A percentile compares a stretch with the other conserved stretches of the same genome.
Evolutionary conservation across 306 rosid genomes (phyloP).

Genomic region (Inga leiocalycina): DNA sequence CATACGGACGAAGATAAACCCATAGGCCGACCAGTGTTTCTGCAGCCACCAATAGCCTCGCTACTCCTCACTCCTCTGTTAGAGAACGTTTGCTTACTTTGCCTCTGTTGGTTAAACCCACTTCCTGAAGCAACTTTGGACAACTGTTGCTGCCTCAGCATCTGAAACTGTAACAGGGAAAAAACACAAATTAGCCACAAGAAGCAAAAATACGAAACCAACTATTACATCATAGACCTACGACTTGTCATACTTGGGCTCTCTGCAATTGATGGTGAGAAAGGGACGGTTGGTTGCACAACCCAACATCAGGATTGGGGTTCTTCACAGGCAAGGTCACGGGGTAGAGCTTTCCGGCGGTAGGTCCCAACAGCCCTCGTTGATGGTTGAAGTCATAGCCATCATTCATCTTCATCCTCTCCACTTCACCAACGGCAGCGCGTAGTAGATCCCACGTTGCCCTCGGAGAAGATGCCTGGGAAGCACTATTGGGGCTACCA

Average conservation of each 20-base stretch:
- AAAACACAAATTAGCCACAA: background rate
- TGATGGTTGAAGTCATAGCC: conserved; percentile 15
- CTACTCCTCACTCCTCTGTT: conserved; percentile 36
- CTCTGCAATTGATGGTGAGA: conserved; percentile 59
- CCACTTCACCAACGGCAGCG: conserved; percentile 75
- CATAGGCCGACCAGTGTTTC: conserved; percentile 31
- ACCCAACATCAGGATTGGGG: conserved; percentile 33
- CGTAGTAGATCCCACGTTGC: conserved; percentile 69
- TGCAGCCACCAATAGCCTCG: background rate
- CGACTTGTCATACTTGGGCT: conserved; percentile 43
- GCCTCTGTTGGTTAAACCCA: conserved; percentile 36
- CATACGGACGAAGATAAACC: conserved; percentile 63
- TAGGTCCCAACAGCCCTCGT: conserved; percentile 35
- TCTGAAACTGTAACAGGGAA: conserved; percentile 43
- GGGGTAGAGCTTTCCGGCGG: conserved; percentile 42
- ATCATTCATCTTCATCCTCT: conserved; percentile 53
- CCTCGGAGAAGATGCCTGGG: conserved; percentile 31
- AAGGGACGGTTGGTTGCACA: conserved; percentile 36
- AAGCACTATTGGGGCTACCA: conserved; percentile 59
- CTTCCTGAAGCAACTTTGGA: conserved; percentile 20
- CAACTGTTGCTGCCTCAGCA: conserved; percentile 58
- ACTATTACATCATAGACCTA: background rate
- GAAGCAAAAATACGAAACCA: background rate
- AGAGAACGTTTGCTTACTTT: conserved; percentile 30
- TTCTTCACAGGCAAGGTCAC: conserved; percentile 27